phyloP scores from a whole-genome alignment of 768 basidiomycete genomes.

The Lepiota subincarnata region DNA sequence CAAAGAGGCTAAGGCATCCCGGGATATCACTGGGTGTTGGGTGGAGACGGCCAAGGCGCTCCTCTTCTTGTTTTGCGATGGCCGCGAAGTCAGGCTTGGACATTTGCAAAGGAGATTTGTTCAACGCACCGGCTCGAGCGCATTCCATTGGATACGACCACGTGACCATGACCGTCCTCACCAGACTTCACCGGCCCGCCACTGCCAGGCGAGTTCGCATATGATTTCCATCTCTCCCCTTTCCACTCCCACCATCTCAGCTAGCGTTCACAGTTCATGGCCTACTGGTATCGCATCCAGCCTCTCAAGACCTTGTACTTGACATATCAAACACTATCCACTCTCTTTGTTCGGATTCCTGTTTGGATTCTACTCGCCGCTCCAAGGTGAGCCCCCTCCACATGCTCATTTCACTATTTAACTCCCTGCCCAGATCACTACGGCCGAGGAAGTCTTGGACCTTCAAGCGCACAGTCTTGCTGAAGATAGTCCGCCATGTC shows the following conservation, averaged over 20 bases:
- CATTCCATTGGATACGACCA: not conserved
- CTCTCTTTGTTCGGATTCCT: constrained; percentile 42
- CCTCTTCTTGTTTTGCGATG: constrained; percentile 64
- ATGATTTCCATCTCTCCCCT: not conserved
- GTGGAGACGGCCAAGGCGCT: constrained; percentile 58
- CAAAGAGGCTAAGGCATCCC: constrained; percentile 72
- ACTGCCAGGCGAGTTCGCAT: not conserved
- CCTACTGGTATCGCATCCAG: constrained; percentile 34
- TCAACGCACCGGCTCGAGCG: not conserved
- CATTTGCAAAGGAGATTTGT: constrained; percentile 19
- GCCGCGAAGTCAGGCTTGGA: constrained; percentile 47
- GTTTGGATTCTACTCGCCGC: constrained; percentile 40
- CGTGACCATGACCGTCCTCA: not conserved
- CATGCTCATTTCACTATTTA: not conserved
- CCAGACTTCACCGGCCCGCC: no score
- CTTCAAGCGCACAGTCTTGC: constrained; percentile 32
- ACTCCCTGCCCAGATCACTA: constrained; percentile 25
- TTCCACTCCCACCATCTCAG: not conserved
- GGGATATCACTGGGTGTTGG: constrained; percentile 80
- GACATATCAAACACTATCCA: constrained; percentile 34
- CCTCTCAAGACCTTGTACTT: constrained; percentile 49
- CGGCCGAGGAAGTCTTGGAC: constrained; percentile 47
- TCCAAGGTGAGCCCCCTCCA: constrained; percentile 25
- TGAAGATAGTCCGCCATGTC: constrained; percentile 31
- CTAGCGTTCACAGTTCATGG: constrained; percentile 19